Percentiles rank a stretch among this genome's conserved stretches.
Evolutionary conservation across 1,284 basidiomycete species (phyloP).

Genomic region (Hemileia vastatrix): DNA sequence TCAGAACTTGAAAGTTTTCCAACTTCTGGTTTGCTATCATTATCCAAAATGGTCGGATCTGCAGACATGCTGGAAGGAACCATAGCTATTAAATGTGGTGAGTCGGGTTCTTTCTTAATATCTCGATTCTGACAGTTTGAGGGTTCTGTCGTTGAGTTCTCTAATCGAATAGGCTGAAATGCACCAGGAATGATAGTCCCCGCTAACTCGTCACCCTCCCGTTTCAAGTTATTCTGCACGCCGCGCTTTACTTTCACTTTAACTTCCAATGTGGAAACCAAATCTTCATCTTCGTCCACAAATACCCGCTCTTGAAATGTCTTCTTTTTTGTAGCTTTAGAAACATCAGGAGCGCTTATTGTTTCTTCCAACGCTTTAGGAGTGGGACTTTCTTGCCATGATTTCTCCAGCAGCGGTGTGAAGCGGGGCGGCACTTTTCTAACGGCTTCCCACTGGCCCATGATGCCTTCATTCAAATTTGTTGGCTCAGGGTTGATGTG

Average conservation of each 20-base stretch:
- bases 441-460: conserved; percentile 76
- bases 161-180: too few relatives aligned
- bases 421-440: background rate
- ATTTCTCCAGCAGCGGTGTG: background rate
- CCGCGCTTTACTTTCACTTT: conserved; percentile 14
- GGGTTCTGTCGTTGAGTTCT: too few relatives aligned
- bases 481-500: conserved; percentile 49
- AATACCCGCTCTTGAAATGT: conserved; percentile 10
- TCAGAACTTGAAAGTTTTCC: too few relatives aligned
- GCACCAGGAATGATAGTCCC: too few relatives aligned
- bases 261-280: background rate
- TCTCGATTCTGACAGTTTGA: too few relatives aligned
- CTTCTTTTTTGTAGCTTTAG: conserved; percentile 4
- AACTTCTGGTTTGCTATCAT: too few relatives aligned
- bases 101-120: too few relatives aligned
- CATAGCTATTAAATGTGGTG: too few relatives aligned
- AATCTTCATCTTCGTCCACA: background rate
- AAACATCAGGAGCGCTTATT: background rate
- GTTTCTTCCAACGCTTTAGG: background rate
- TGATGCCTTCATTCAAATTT: conserved; percentile 60
- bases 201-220: background rate
- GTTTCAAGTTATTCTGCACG: background rate
- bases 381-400: background rate
- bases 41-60: too few relatives aligned
- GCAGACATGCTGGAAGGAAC: too few relatives aligned